Conservation (phyloP, 192 early-diverging fungal species). For the Gamsiella multidivaricata region DNA sequence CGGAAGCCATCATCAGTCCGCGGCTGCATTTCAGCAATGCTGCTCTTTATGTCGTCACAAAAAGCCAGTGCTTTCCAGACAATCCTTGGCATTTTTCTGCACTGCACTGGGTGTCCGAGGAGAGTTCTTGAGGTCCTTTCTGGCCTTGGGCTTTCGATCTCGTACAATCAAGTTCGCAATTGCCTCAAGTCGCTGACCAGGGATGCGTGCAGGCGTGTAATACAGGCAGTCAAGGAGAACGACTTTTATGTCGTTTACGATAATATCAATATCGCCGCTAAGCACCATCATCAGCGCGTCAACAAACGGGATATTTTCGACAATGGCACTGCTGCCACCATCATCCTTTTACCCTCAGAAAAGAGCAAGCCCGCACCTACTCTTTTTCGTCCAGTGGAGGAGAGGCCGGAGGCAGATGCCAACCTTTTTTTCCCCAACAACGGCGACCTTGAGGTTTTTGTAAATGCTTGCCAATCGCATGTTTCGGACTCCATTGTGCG, state of each 20-base stretch:
- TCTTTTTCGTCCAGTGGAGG: conserved; percentile 15
- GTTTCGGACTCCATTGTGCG: conserved; percentile 8
- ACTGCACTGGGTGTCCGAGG: conserved; percentile 11
- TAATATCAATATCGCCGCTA: conserved; percentile 25
- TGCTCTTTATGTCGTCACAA: conserved; percentile 19
- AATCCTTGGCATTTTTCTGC: conserved; percentile 21
- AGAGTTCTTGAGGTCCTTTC: conserved; percentile 8
- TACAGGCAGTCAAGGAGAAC: not conserved
- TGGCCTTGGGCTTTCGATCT: conserved; percentile 15
- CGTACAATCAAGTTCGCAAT: conserved; percentile 9
- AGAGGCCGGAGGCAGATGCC: not conserved
- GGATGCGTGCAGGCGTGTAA: not conserved
- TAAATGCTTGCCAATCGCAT: not conserved
- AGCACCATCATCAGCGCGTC: conserved; percentile 14
- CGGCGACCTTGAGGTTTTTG: conserved; percentile 12
- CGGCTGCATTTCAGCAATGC: conserved; percentile 14
- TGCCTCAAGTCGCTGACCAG: conserved; percentile 16
- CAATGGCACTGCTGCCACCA: conserved; percentile 21
- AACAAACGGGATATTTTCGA: conserved; percentile 25
- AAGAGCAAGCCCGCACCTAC: conserved; percentile 1
- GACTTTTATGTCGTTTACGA: conserved; percentile 20
- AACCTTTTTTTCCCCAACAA: conserved; percentile 16
- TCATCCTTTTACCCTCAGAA: conserved; percentile 12
- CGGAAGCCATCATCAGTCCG: conserved; percentile 12
- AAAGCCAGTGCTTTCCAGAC: conserved; percentile 22